Conservation (phyloP, 331 rosid genomes). For the Malus hybrid region DNA sequence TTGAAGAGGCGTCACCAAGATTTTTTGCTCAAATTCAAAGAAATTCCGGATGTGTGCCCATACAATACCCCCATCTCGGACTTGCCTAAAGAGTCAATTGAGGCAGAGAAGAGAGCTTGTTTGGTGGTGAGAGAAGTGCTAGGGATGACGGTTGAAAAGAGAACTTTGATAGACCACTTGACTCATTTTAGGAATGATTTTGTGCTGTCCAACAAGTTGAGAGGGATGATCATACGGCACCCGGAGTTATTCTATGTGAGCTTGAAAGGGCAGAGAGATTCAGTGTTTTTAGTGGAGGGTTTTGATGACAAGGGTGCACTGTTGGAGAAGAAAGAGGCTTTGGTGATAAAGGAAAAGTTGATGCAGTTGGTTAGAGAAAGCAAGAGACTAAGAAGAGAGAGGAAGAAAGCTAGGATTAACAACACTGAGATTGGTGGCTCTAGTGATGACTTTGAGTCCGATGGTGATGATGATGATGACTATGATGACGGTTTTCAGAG, state of each 20-base stretch:
- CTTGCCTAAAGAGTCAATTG: slow-evolving; percentile 56
- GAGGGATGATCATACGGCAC: slow-evolving; percentile 82
- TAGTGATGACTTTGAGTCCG: slow-evolving; percentile 9
- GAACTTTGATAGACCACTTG: slow-evolving; percentile 82
- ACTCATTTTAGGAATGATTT: slow-evolving; percentile 91
- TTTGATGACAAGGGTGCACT: slow-evolving; percentile 71
- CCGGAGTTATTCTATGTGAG: slow-evolving; percentile 85
- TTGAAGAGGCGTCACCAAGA: slow-evolving; percentile 68
- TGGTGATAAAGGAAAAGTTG: slow-evolving; percentile 48
- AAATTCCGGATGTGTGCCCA: slow-evolving; percentile 73
- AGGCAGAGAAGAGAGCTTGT: slow-evolving; percentile 86
- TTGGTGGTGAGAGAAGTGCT: slow-evolving; percentile 71
- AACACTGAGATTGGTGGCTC: slow-evolving; percentile 17
- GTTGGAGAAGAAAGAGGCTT: slow-evolving; percentile 54
- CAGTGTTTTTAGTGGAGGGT: slow-evolving; percentile 74
- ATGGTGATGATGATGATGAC: neutral
- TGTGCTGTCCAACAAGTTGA: slow-evolving; percentile 75
- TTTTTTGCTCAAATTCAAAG: slow-evolving; percentile 66
- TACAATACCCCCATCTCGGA: slow-evolving; percentile 32
- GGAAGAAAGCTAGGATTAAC: slow-evolving; percentile 31
- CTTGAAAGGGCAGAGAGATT: slow-evolving; percentile 75
- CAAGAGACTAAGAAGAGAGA: slow-evolving; percentile 56
- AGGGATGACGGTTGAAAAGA: slow-evolving; percentile 70
- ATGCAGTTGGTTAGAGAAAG: slow-evolving; percentile 65
- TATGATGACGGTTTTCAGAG: slow-evolving; percentile 41